These are phyloP conservation scores for Ulota crispa DNA, from an alignment of 225 moss, liverwort and hornwort species.

Conservation along the genomic window DNA sequence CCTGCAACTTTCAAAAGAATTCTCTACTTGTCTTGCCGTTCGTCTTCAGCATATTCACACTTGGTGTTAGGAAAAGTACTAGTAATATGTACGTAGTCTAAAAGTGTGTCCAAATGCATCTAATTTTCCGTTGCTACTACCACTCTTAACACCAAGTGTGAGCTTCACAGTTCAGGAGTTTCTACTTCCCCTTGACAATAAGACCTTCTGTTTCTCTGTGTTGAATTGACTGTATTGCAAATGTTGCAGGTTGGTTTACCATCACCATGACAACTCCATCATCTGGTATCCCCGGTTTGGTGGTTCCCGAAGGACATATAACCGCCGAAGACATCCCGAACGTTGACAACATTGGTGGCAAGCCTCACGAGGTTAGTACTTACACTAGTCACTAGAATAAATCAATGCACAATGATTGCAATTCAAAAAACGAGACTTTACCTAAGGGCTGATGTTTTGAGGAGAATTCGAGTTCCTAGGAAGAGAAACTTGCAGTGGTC, in stretches of 20 bases:
- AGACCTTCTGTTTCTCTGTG: background rate
- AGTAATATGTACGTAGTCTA: too few species aligned
- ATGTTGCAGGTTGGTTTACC: background rate
- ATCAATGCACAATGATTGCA: background rate
- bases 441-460: background rate
- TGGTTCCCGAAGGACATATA: background rate
- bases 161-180: background rate
- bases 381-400: background rate
- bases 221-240: background rate
- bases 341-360: slow-evolving; percentile 21
- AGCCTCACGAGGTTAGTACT: slow-evolving; percentile 16
- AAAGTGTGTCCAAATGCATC: too few species aligned
- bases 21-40: background rate
- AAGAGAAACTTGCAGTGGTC: background rate
- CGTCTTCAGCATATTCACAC: background rate
- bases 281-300: slow-evolving; percentile 27
- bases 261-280: slow-evolving; percentile 7
- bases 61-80: too few species aligned
- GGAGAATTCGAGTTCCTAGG: background rate
- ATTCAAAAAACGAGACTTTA: background rate
- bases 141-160: too few species aligned
- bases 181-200: background rate
- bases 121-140: too few species aligned
- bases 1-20: background rate
- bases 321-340: slow-evolving; percentile 23